A percentile compares a stretch with the other conserved stretches of the same genome.
phyloP scores from a whole-genome alignment of 371 early-diverging fungal genomes.

The Rhizomucor miehei region DNA sequence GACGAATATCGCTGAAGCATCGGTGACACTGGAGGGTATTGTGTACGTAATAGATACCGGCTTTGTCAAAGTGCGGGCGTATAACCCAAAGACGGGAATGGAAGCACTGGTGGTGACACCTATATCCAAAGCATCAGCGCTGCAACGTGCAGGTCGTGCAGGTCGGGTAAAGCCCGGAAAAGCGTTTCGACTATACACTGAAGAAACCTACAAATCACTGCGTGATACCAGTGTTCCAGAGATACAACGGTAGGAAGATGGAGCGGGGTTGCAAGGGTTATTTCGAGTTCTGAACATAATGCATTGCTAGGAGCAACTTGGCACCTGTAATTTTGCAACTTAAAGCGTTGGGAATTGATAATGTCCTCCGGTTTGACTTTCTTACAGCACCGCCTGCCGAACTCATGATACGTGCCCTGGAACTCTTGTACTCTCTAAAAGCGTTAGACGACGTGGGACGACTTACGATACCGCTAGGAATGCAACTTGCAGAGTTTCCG shows the following conservation, averaged over 20 bases:
- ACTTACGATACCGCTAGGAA: constrained; percentile 76
- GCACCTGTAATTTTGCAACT: constrained; percentile 63
- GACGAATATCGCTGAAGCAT: constrained; percentile 81
- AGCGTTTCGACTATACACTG: constrained; percentile 68
- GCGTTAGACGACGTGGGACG: constrained; percentile 75
- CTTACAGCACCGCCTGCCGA: constrained; percentile 69
- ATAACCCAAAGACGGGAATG: constrained; percentile 63
- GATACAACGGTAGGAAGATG: constrained; percentile 59
- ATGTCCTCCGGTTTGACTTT: constrained; percentile 77
- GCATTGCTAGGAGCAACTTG: constrained; percentile 57
- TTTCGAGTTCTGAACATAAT: no score
- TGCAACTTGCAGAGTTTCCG: constrained; percentile 79
- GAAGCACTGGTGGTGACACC: constrained; percentile 60
- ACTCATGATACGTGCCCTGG: constrained; percentile 64
- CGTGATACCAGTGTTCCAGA: constrained; percentile 64
- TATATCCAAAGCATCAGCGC: constrained; percentile 70
- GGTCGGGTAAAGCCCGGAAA: constrained; percentile 75
- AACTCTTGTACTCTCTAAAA: constrained; percentile 68
- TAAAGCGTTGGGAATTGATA: constrained; percentile 76
- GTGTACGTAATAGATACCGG: constrained; percentile 87
- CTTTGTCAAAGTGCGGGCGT: constrained; percentile 73
- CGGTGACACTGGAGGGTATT: constrained; percentile 82
- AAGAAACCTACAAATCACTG: constrained; percentile 58
- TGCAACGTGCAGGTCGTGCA: constrained; percentile 82
- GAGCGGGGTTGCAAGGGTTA: no score